Conservation (phyloP, 768 basidiomycete genomes). For the Collybia mongolica region DNA sequence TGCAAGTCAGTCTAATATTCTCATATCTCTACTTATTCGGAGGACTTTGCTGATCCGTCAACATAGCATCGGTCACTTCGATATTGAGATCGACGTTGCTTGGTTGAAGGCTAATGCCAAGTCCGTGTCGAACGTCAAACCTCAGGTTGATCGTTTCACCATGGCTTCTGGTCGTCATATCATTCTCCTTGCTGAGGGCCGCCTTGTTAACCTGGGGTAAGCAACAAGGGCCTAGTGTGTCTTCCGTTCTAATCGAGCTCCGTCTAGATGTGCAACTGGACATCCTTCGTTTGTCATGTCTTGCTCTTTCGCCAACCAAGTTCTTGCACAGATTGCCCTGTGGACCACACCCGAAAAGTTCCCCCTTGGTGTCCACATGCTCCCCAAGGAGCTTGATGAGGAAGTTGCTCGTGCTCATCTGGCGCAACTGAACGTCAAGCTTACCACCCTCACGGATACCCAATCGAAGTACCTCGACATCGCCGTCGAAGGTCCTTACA, state of each 20-base stretch:
- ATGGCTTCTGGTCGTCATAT: conserved; percentile 91
- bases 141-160: conserved; percentile 98
- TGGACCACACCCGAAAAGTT: conserved; percentile 93
- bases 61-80: conserved; percentile 79
- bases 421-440: conserved; percentile 87
- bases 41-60: conserved; percentile 2
- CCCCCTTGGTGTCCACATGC: conserved; percentile 96
- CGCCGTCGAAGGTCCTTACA: conserved; percentile 72
- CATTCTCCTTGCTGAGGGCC: conserved; percentile 97
- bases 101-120: conserved; percentile 96
- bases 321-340: conserved; percentile 96
- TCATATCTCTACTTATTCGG: background rate
- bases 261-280: conserved; percentile 84
- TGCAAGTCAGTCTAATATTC: conserved; percentile 68
- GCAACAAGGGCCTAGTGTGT: conserved; percentile 17
- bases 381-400: conserved; percentile 98
- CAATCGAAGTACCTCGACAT: conserved; percentile 94
- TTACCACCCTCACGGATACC: conserved; percentile 68
- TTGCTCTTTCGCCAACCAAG: conserved; percentile 99
- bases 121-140: conserved; percentile 88
- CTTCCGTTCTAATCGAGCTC: conserved; percentile 4
- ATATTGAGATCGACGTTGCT: conserved; percentile 93
- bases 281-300: conserved; percentile 99
- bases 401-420: conserved; percentile 98
- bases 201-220: conserved; percentile 97